A percentile compares a stretch with the other conserved stretches of the same genome.
phyloP scores from a whole-genome alignment of 495 filamentous ascomycete species.

The Thozetella sp. region DNA sequence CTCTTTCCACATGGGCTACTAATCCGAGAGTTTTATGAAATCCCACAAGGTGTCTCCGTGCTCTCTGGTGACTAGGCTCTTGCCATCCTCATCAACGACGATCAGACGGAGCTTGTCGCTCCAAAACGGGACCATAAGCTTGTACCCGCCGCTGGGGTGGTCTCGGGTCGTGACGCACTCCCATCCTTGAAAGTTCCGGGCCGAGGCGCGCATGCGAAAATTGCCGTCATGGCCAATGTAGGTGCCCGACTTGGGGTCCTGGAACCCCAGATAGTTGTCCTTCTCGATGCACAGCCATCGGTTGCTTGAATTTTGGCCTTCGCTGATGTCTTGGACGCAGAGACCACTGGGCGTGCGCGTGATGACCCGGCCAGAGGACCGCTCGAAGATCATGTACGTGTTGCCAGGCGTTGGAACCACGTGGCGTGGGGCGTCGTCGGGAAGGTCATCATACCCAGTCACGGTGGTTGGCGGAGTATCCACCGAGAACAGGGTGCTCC shows the following conservation, averaged over 20 bases:
- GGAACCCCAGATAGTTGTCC: slow-evolving; percentile 2
- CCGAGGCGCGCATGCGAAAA: neutral
- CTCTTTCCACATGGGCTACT: no score
- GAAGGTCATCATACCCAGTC: neutral
- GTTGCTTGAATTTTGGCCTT: neutral
- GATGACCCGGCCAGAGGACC: neutral
- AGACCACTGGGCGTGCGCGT: neutral
- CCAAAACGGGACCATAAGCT: neutral
- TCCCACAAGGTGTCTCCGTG: slow-evolving; percentile 1
- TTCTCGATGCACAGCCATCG: slow-evolving; percentile 1
- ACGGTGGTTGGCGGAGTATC: neutral
- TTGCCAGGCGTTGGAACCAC: neutral
- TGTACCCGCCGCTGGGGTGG: neutral
- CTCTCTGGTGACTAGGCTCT: neutral
- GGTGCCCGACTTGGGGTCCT: neutral
- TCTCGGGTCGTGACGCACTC: neutral
- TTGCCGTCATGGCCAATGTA: slow-evolving; percentile 1
- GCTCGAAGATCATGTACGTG: neutral
- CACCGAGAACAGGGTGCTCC: neutral
- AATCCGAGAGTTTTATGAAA: slow-evolving; percentile 1
- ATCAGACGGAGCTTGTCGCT: neutral
- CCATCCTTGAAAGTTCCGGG: neutral
- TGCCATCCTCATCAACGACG: neutral
- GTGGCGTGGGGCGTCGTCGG: neutral
- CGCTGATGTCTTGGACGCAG: slow-evolving; percentile 2